These are phyloP conservation scores for Lipomyces oligophaga DNA, from an alignment of 805 yeast species.

Conservation along the genomic window DNA sequence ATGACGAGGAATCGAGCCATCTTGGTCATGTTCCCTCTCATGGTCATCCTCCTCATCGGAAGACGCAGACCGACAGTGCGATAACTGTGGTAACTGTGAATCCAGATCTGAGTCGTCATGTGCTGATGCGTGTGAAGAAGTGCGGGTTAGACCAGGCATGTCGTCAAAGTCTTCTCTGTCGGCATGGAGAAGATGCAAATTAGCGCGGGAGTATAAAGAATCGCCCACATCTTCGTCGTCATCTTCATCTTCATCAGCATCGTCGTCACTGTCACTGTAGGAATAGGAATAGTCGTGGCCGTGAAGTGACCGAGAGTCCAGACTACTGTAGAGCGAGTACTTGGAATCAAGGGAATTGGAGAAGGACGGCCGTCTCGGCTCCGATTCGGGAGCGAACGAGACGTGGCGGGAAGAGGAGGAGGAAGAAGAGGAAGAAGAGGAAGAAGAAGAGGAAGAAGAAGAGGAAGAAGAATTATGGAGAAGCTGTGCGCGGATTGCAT, in stretches of 20 bases:
- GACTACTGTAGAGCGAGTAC: too few species aligned
- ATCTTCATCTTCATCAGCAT: conserved; percentile 34
- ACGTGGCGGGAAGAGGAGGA: neutral
- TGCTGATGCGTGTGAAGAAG: conserved; percentile 6
- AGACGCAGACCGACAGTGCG: conserved; percentile 4
- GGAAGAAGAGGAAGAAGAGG: neutral
- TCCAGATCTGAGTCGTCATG: neutral
- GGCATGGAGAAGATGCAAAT: conserved; percentile 5
- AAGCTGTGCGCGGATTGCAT: conserved; percentile 7
- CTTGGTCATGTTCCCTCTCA: too few species aligned
- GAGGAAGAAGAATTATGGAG: neutral
- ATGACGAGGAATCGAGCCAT: too few species aligned
- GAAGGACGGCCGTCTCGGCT: too few species aligned
- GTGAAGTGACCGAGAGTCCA: too few species aligned
- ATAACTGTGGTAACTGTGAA: conserved; percentile 9
- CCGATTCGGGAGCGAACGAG: too few species aligned
- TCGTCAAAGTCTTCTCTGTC: conserved; percentile 5
- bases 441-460: neutral
- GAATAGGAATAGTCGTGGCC: too few species aligned
- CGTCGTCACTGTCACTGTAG: neutral
- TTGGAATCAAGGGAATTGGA: too few species aligned
- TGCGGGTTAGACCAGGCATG: conserved; percentile 13
- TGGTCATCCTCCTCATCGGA: too few species aligned
- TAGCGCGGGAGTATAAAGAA: conserved; percentile 14
- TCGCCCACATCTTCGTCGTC: conserved; percentile 31